Conservation (phyloP, 495 filamentous ascomycete species). For the Mycothermus thermophilus region DNA sequence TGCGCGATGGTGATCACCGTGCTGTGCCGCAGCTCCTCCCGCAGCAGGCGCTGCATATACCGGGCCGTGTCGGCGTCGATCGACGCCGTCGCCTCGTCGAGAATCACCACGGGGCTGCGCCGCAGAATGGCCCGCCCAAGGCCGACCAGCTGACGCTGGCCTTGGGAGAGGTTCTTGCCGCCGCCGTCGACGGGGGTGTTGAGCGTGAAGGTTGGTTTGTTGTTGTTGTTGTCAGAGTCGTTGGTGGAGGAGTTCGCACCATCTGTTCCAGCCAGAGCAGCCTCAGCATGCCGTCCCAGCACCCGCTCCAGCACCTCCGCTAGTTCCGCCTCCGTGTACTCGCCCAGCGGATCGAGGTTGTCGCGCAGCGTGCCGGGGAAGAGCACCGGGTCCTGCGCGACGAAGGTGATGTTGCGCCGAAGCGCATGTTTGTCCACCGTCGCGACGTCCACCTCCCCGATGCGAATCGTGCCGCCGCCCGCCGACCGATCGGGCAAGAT, state of each 20-base stretch:
- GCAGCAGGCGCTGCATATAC: conserved; percentile 60
- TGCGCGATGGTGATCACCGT: conserved; percentile 85
- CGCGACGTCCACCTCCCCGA: conserved; percentile 40
- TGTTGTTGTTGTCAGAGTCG: not conserved
- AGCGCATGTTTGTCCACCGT: conserved; percentile 39
- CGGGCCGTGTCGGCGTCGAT: conserved; percentile 69
- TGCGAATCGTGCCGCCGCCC: conserved; percentile 40
- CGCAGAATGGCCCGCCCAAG: conserved; percentile 45
- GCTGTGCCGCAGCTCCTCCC: conserved; percentile 59
- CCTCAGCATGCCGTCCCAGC: too few relatives aligned
- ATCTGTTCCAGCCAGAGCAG: too few relatives aligned
- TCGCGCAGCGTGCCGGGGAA: conserved; percentile 42
- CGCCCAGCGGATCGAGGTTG: conserved; percentile 40
- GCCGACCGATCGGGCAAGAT: conserved; percentile 30
- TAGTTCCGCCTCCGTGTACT: conserved; percentile 34
- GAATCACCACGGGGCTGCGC: conserved; percentile 44
- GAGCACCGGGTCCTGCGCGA: conserved; percentile 49
- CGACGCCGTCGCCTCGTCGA: conserved; percentile 77
- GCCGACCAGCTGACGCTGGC: conserved; percentile 46
- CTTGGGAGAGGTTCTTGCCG: conserved; percentile 48
- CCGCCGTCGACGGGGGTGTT: conserved; percentile 37
- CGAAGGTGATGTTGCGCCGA: conserved; percentile 42
- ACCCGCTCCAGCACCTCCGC: conserved; percentile 31
- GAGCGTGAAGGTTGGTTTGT: conserved; percentile 21
- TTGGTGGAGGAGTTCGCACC: conserved; percentile 14